Evolutionary conservation across 1,139 yeast species (phyloP).

Genomic region (Sugiyamaella neomexicana): DNA sequence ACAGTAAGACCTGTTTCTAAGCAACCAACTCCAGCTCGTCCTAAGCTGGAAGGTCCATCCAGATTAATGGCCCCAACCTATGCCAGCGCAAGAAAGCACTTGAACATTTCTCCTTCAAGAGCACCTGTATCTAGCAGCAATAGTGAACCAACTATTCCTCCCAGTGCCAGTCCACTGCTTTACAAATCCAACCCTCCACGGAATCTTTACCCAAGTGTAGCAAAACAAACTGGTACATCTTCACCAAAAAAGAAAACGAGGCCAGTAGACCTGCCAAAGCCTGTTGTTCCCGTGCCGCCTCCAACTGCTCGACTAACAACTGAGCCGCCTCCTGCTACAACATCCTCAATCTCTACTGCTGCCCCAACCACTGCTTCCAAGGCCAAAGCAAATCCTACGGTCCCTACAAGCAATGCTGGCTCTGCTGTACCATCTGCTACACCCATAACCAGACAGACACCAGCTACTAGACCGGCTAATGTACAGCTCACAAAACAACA

Average conservation of each 20-base stretch:
- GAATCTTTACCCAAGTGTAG: neutral
- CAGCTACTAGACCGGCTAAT: constrained; percentile 1
- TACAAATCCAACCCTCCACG: neutral
- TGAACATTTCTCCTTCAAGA: constrained; percentile 11
- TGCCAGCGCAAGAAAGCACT: constrained; percentile 35
- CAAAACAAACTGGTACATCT: neutral
- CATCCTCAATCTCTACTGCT: neutral
- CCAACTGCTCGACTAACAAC: neutral
- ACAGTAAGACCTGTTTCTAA: neutral
- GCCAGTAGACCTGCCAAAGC: neutral
- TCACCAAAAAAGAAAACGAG: neutral
- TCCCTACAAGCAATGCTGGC: neutral
- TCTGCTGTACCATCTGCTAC: neutral
- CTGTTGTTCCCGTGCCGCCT: neutral
- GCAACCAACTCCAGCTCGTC: constrained; percentile 1
- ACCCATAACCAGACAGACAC: neutral
- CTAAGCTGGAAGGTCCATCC: constrained; percentile 25
- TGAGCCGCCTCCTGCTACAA: neutral
- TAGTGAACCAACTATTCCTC: neutral
- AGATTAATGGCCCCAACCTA: constrained; percentile 43
- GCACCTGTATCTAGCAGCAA: constrained; percentile 3
- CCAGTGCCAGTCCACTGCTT: constrained; percentile 1
- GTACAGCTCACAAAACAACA: constrained; percentile 13
- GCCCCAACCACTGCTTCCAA: neutral
- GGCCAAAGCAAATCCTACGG: neutral